Evolutionary conservation across 2,329 filamentous ascomycete genomes (phyloP), one percentile per base, ranked within the genome.

Genomic region (Epichloe sp.): DNA sequence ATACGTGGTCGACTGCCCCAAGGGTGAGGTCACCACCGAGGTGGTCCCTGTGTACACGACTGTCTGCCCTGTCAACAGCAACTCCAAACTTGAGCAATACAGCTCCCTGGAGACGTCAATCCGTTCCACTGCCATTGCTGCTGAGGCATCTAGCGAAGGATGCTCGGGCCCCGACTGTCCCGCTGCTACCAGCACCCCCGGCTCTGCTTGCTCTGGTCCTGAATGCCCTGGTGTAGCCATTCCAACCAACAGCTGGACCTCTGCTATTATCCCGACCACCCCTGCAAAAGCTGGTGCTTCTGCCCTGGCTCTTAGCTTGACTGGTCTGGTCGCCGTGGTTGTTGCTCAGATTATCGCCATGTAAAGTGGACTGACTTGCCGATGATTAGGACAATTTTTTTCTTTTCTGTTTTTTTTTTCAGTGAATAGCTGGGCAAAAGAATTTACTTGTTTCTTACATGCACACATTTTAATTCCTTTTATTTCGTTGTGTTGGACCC

Each of bases 241-340:
- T 26, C 58, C 63, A 49, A 55, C 57, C 51, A 52, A 46, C 42
- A 50, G 51, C 52, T 49, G 45, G 52, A 51, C 53, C 37, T 55
- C 55, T 15, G n/a, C 54, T 10, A 21, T 46, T 10, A 21, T 46
- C n/a, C 60, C 64, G 51, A 60, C 62, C 57, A 59, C 63, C 47
- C 66, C 68, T 56, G 66, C 71, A 57, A 74, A 72, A 21, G 75
- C 71, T 54, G 76, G 74, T 60, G 76, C 75, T 52, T 64, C 64
- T 19, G 57, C 54, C 15, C 43, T 65, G 42, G 54, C 53, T 4
- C 53, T 59, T 15, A 56, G 65, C 17, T 40, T 67, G 48, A 44
- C 58, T 15, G 60, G 58, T 15, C 37, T 65, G 51, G 49, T 59
- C 10, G 60, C 60, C 41, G 51, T 61, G 48, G 54, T 59, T 40